phyloP scores from a whole-genome alignment of 2,329 filamentous ascomycete species.

The Nemania diffusa region DNA sequence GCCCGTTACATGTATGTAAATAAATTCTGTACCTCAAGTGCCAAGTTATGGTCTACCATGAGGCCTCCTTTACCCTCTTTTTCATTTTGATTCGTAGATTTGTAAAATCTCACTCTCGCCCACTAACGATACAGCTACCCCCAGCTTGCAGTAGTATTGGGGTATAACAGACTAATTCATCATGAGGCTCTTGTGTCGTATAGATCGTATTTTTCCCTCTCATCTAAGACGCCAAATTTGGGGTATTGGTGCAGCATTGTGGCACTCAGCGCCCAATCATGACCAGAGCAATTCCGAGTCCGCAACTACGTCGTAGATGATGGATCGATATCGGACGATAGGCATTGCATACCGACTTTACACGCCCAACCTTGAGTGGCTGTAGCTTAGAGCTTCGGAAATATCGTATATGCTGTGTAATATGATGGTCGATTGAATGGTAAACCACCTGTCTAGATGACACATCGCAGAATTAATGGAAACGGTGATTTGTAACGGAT shows the following conservation, averaged over 20 bases:
- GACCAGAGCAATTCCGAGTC: neutral
- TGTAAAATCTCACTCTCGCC: neutral
- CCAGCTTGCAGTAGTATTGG: neutral
- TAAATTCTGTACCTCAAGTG: neutral
- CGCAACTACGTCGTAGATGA: neutral
- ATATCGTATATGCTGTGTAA: slow-evolving; percentile 1
- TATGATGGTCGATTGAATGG: no score
- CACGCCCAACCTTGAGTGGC: neutral
- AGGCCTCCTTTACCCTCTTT: neutral
- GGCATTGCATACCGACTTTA: neutral
- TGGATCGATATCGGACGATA: neutral
- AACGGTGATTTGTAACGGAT: neutral
- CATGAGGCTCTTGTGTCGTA: slow-evolving; percentile 21
- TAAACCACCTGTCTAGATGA: no score
- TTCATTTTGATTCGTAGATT: neutral
- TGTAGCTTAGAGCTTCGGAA: neutral
- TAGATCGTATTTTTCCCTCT: slow-evolving; percentile 25
- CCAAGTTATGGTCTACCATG: neutral
- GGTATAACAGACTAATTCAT: neutral
- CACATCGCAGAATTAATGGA: neutral
- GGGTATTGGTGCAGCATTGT: neutral
- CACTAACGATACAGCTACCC: neutral
- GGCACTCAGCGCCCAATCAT: slow-evolving; percentile 13
- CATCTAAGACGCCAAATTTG: neutral
- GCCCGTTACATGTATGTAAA: neutral